Conservation (phyloP, 345 rosid genomes). For the Rhodamnia rubescens region DNA sequence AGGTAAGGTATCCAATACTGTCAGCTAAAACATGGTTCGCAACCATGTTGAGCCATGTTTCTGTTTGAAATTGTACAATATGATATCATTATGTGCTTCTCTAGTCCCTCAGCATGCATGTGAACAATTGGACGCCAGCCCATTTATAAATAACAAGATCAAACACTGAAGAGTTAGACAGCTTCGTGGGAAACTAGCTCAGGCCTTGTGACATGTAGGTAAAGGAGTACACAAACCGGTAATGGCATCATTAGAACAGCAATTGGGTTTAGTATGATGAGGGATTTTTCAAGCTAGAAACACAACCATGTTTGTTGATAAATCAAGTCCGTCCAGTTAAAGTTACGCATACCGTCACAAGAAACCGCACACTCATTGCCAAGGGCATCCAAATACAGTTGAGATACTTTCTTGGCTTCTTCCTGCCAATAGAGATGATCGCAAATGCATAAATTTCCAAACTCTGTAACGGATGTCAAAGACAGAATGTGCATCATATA, state of each 20-base stretch:
- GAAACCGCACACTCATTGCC: conserved; percentile 64
- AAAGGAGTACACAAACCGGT: neutral
- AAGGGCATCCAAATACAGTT: conserved; percentile 62
- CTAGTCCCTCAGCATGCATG: neutral
- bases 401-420: conserved; percentile 50
- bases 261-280: neutral
- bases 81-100: neutral
- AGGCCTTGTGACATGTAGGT: neutral
- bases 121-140: neutral
- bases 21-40: neutral
- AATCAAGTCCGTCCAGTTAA: neutral
- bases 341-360: conserved; percentile 55
- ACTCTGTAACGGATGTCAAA: neutral
- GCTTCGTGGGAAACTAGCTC: neutral
- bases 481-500: neutral
- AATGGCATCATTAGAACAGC: neutral
- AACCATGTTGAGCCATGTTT: neutral
- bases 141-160: neutral
- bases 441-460: neutral
- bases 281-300: neutral
- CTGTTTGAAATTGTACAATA: neutral
- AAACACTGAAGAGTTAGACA: neutral
- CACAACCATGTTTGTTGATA: neutral
- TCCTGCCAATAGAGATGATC: conserved; percentile 23
- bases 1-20: neutral